These are phyloP conservation scores for Arthromyces matolae DNA, from an alignment of 768 basidiomycete species.

Conservation along the genomic window DNA sequence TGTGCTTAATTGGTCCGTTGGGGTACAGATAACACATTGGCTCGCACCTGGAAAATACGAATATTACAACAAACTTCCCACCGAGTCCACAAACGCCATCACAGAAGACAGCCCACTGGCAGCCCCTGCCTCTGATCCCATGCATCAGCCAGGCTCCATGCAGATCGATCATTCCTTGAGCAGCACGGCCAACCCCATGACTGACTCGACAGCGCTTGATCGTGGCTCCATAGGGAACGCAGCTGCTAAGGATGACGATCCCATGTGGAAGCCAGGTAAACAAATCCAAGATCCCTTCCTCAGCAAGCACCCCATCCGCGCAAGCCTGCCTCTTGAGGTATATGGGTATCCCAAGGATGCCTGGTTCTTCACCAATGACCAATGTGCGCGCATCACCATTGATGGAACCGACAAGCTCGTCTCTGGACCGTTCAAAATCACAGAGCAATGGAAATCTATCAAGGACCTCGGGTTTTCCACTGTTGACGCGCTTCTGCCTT, in stretches of 20 bases:
- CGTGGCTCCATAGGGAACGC: too few species aligned
- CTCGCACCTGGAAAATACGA: slow-evolving; percentile 3
- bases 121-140: background rate
- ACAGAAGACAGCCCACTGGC: too few species aligned
- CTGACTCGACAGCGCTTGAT: too few species aligned
- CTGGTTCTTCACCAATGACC: slow-evolving; percentile 2
- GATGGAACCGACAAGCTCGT: slow-evolving; percentile 2
- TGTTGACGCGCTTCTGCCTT: background rate
- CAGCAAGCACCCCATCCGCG: background rate
- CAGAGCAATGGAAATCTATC: background rate
- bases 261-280: slow-evolving; percentile 2
- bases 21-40: background rate
- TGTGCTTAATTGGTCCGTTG: slow-evolving; percentile 6
- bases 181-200: background rate
- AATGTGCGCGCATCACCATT: background rate
- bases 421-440: background rate
- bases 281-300: background rate
- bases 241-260: background rate
- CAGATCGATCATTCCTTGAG: background rate
- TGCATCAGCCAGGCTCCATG: background rate
- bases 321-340: background rate
- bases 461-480: slow-evolving; percentile 1
- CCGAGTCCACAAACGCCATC: too few species aligned
- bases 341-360: background rate
- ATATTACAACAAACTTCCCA: background rate